Conservation (phyloP, 495 filamentous ascomycete genomes). For the Aspergillus biplanus region DNA sequence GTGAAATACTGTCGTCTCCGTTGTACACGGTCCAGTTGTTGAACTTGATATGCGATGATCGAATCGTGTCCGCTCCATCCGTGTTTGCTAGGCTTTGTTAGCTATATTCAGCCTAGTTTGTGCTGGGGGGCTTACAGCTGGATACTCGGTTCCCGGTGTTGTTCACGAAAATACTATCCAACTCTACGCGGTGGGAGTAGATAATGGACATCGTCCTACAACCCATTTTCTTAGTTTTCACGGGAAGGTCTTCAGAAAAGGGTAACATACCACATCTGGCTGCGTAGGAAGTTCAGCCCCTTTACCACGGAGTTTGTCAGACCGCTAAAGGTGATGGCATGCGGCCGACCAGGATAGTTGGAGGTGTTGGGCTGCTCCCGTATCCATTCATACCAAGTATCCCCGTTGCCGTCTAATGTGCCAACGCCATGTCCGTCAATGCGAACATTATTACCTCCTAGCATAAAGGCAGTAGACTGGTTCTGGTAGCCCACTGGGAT, state of each 20-base stretch:
- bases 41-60: slow-evolving; percentile 36
- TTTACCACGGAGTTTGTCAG: slow-evolving; percentile 39
- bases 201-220: slow-evolving; percentile 39
- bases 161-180: slow-evolving; percentile 49
- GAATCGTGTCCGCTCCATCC: slow-evolving; percentile 43
- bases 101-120: neutral
- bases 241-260: neutral
- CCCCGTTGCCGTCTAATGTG: slow-evolving; percentile 49
- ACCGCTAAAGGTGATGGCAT: slow-evolving; percentile 40
- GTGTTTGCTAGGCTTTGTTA: slow-evolving; percentile 36
- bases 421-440: slow-evolving; percentile 44
- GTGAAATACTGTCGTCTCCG: slow-evolving; percentile 41
- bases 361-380: slow-evolving; percentile 30
- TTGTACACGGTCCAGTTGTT: slow-evolving; percentile 41
- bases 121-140: neutral
- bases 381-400: slow-evolving; percentile 45
- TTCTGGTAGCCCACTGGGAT: slow-evolving; percentile 51
- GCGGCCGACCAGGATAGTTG: slow-evolving; percentile 49
- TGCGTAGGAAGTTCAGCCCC: slow-evolving; percentile 42
- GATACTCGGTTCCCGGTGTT: slow-evolving; percentile 20
- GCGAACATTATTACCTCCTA: slow-evolving; percentile 48
- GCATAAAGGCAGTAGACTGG: slow-evolving; percentile 50
- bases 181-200: slow-evolving; percentile 35
- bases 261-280: slow-evolving; percentile 47
- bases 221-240: neutral